Percentiles rank a stretch among this genome's conserved stretches.
Conservation (phyloP, 2,329 filamentous ascomycete species). For the Pseudocercospora fuligena region DNA sequence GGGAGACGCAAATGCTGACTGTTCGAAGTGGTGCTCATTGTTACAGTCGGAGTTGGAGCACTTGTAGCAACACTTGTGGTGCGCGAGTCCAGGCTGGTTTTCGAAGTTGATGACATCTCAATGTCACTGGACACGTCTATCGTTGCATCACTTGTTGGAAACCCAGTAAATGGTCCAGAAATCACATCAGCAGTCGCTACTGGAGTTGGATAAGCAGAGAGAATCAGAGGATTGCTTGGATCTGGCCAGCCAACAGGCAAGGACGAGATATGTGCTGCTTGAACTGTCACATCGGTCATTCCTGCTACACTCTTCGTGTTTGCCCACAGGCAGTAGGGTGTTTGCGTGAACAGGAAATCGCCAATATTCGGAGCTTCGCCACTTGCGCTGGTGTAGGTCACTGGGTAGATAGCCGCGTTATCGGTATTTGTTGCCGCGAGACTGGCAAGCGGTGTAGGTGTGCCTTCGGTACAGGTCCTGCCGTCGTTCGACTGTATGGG, state of each 20-base stretch:
- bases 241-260: slow-evolving; percentile 8
- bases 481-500: slow-evolving; percentile 12
- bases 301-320: slow-evolving; percentile 22
- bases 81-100: no score
- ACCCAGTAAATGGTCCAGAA: background rate
- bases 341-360: slow-evolving; percentile 22
- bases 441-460: slow-evolving; percentile 28
- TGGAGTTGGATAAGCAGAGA: background rate
- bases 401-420: slow-evolving; percentile 25
- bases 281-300: slow-evolving; percentile 28
- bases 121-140: no score
- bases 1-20: background rate
- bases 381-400: slow-evolving; percentile 25
- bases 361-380: slow-evolving; percentile 12
- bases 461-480: slow-evolving; percentile 18
- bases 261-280: slow-evolving; percentile 21
- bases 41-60: no score
- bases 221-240: background rate
- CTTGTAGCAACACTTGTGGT: no score
- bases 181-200: background rate
- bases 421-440: slow-evolving; percentile 30
- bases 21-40: no score
- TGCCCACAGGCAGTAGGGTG: slow-evolving; percentile 29
- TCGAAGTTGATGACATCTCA: no score
- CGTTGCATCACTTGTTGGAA: no score